Base-by-base conservation (phyloP, 2,329 filamentous ascomycete species). In the Torrubiellomyces zombiae region DNA sequence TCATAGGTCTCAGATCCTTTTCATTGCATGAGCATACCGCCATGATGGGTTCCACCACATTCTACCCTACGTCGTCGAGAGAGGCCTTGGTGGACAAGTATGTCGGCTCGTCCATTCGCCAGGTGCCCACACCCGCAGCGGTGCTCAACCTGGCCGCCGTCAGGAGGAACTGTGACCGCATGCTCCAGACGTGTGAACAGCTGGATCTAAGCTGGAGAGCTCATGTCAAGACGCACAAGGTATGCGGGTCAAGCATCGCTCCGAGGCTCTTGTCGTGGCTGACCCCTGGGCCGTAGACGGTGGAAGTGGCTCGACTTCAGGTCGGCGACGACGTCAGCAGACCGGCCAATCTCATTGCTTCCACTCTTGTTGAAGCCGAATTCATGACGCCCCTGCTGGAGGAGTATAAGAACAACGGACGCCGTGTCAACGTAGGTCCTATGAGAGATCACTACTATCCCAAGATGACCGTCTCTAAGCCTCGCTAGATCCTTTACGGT, bases 201-300 rank as follows among this genome's bases (percentile, higher is more conserved):
- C 50, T 85, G 9, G 56, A 60, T 0, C 56, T 85, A 14, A 63
- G 60, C 6, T 86, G 81, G 55, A 59, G 80, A 30, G 73, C 75
- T 2, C 80, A 89, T 45, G 69, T 86, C 31, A 89, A 89, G 51
- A 83, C 77, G 13, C 80, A 89, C 47, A 89, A 89, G 56, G 75
- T 75, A 48, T 28, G 40, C 14, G 4, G 7, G 4, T 10, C 6
- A 14, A 14, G 19, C 9, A 14, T n/a, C 18, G 16, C 9, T 9
- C 7, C 6, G n/a, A n/a, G 27, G 4, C 11, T 19, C 11, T 7
- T 11, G 7, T 14, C 5, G 19, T 23, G 17, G 25, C 18, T 25
- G n/a, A 20, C 28, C 35, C 15, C 44, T 36, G 12, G 18, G n/a
- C 8, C 2, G 6, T 20, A 77, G 72, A 82, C 77, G 1, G 53